A percentile compares a stretch with the other conserved stretches of the same genome.
Conservation (phyloP, 78 protist genomes). For the Monocercomonoides exilis region DNA sequence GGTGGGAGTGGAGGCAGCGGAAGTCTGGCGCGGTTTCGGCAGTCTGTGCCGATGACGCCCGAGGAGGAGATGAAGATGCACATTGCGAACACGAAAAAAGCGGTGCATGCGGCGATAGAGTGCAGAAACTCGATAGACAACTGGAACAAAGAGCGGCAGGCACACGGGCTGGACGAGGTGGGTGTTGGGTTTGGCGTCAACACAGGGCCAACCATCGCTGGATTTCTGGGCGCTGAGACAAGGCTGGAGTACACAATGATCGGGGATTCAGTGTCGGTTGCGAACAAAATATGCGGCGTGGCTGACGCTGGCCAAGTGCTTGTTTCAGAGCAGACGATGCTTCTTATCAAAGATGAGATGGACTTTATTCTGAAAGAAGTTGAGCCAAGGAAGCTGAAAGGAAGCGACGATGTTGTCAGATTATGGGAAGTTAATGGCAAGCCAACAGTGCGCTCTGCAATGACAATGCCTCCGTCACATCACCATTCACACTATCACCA, state of each 20-base stretch:
- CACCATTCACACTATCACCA: no score
- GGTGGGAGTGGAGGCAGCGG: no score
- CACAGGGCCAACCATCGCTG: neutral
- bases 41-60: neutral
- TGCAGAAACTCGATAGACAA: neutral
- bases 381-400: no score
- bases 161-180: neutral
- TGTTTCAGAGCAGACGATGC: neutral
- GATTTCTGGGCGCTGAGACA: neutral
- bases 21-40: no score
- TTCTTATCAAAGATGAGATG: neutral
- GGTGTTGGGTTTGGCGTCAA: neutral
- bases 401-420: no score
- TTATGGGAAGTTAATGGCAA: no score
- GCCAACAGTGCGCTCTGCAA: no score
- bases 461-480: no score
- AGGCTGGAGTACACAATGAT: constrained; percentile 7
- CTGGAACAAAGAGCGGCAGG: neutral
- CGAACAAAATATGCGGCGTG: neutral
- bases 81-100: neutral
- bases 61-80: neutral
- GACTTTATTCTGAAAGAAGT: no score
- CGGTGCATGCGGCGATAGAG: neutral
- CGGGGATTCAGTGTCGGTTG: neutral
- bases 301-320: neutral